Base-by-base conservation (phyloP, 2,329 filamentous ascomycete species). In the Diplodia seriata region DNA sequence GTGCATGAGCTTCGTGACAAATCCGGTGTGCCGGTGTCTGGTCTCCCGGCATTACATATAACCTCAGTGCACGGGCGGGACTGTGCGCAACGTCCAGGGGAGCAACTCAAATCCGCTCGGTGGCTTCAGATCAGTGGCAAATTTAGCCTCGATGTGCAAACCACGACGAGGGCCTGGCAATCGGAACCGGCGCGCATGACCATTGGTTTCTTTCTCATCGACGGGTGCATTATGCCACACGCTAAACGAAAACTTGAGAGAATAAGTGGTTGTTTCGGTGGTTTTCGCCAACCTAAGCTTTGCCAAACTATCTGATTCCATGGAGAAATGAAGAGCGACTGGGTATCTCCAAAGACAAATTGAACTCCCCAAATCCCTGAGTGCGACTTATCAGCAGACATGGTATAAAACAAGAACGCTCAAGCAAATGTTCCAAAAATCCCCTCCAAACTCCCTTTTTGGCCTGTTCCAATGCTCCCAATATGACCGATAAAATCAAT, bases 331-430 rank as follows among this genome's bases (percentile, higher is more conserved):
- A 61, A 47, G 47, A 61, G 56, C 56, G 38, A 61, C 26, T 31
- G 56, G 56, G 56, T 61, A 61, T 61, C 56, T 61, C 40, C 56
- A 61, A 47, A 47, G 38, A 40, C 33, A 61, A 61, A 36, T 14
- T 6, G 29, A 43, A 61, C 38, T 36, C 47, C 38, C 26, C 9
- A 6, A 49, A 43, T 23, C 23, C 26, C 20, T 8, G 53, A n/a
- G 15, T 20, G 53, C 26, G 9, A 23, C 31, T 29, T 1, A 23
- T 23, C n/a, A 49, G 40, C 14, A 61, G 18, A 11, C 36, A 20
- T 43, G 56, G 36, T 47, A 59, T 11, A 12, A 47, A 4, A 47
- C 36, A 14, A 20, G 0, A 56, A 15, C 51, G 26, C 15, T 11
- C 23, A 57, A 43, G n/a, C n/a, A 59, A 40, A 47, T 8, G 8